Conservation (phyloP, 305 asterid genomes). For the Solanum hybrid region DNA sequence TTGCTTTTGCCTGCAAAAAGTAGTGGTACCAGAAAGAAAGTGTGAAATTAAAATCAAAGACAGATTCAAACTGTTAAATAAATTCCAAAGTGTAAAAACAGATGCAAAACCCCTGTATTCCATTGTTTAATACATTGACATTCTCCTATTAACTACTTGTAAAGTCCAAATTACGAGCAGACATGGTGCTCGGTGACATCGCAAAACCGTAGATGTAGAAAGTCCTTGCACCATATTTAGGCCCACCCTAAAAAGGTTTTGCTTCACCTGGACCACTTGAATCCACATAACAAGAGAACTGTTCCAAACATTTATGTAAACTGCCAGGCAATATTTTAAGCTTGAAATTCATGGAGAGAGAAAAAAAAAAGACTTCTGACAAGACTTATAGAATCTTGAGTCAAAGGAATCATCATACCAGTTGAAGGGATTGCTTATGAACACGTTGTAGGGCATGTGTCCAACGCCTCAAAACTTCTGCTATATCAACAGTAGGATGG, state of each 20-base stretch:
- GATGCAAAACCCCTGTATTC: background rate
- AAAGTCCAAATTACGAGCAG: background rate
- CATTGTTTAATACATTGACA: background rate
- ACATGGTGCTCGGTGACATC: background rate
- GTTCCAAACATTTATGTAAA: background rate
- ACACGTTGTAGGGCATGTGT: slow-evolving; percentile 97
- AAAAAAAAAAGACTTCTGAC: background rate
- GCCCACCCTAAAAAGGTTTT: background rate
- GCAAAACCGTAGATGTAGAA: background rate
- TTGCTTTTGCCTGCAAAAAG: slow-evolving; percentile 69
- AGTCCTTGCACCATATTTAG: background rate
- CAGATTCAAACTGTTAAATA: background rate
- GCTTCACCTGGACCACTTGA: slow-evolving; percentile 1
- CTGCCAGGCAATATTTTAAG: background rate
- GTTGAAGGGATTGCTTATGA: slow-evolving; percentile 86
- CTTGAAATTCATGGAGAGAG: slow-evolving; percentile 4
- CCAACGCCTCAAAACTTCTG: slow-evolving; percentile 96
- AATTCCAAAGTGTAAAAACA: background rate
- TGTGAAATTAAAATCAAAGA: background rate
- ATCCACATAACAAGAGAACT: background rate
- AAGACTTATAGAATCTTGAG: background rate
- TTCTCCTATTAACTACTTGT: background rate
- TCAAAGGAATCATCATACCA: slow-evolving; percentile 44
- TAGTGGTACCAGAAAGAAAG: background rate
- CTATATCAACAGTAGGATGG: slow-evolving; percentile 91